phyloP scores from a whole-genome alignment of 208 protist genomes.

The Porcisia deanei region DNA sequence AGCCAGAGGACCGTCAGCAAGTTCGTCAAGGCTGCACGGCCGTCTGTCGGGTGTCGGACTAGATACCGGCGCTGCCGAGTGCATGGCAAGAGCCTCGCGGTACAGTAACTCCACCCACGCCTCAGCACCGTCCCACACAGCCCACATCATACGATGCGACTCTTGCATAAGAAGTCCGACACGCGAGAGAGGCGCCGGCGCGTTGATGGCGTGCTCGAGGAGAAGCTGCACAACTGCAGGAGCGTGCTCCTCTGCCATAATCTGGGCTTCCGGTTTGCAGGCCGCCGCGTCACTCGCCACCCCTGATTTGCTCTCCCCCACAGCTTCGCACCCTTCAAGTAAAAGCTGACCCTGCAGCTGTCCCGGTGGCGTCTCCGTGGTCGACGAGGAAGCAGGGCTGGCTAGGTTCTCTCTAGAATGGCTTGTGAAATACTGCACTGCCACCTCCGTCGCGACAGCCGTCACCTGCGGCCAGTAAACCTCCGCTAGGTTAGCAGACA shows the following conservation, averaged over 20 bases:
- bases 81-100: constrained; percentile 20
- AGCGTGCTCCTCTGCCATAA: constrained; percentile 5
- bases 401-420: constrained; percentile 7
- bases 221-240: constrained; percentile 10
- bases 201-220: constrained; percentile 11
- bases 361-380: neutral
- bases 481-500: constrained; percentile 5
- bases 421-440: constrained; percentile 6
- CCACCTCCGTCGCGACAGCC: neutral
- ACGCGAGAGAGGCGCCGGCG: constrained; percentile 7
- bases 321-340: neutral
- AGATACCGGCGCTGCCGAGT: neutral
- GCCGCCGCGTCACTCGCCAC: neutral
- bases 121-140: constrained; percentile 17
- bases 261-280: neutral
- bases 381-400: neutral
- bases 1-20: constrained; percentile 25
- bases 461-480: constrained; percentile 23
- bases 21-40: constrained; percentile 21
- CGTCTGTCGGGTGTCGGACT: neutral
- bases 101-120: constrained; percentile 33
- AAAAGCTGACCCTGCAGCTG: neutral
- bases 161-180: constrained; percentile 18
- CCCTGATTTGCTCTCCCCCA: neutral
- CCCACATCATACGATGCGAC: constrained; percentile 14